phyloP scores from a whole-genome alignment of 345 rosid species.

The Mangifera indica region DNA sequence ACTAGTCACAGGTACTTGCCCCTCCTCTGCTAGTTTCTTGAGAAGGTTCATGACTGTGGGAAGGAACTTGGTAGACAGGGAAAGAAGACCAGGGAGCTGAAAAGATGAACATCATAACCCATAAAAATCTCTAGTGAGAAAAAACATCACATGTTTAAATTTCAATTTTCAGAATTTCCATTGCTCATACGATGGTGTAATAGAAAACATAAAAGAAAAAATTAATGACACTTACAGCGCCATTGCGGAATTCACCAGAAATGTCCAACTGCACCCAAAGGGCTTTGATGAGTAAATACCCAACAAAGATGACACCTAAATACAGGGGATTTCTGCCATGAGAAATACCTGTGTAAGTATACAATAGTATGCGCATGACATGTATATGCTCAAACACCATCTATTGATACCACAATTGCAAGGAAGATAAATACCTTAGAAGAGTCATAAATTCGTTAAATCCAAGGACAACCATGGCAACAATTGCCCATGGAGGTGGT shows the following conservation, averaged over 20 bases:
- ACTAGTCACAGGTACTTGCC: slow-evolving; percentile 46
- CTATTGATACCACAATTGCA: slow-evolving; percentile 11
- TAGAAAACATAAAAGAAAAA: not conserved
- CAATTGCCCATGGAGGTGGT: slow-evolving; percentile 99
- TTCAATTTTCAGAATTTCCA: not conserved
- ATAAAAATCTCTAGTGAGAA: not conserved
- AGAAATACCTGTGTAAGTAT: slow-evolving; percentile 16
- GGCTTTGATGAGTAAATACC: slow-evolving; percentile 73
- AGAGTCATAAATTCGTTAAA: slow-evolving; percentile 99
- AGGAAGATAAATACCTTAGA: slow-evolving; percentile 53
- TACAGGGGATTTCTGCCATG: slow-evolving; percentile 88
- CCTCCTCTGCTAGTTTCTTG: slow-evolving; percentile 74
- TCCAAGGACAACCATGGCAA: slow-evolving; percentile 76
- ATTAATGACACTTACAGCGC: slow-evolving; percentile 62
- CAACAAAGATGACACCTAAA: slow-evolving; percentile 65
- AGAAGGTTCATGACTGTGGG: slow-evolving; percentile 94
- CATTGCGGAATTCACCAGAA: slow-evolving; percentile 79
- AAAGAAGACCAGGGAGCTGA: slow-evolving; percentile 86
- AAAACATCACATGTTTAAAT: too few relatives aligned
- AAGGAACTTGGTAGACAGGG: slow-evolving; percentile 76
- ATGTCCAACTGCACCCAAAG: slow-evolving; percentile 94
- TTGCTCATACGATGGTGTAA: not conserved
- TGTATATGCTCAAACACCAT: not conserved
- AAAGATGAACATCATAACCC: slow-evolving; percentile 17
- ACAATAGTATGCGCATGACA: slow-evolving; percentile 5